Conservation (phyloP, 176 grass and related monocot genomes). For the Oropetium thomaeum region DNA sequence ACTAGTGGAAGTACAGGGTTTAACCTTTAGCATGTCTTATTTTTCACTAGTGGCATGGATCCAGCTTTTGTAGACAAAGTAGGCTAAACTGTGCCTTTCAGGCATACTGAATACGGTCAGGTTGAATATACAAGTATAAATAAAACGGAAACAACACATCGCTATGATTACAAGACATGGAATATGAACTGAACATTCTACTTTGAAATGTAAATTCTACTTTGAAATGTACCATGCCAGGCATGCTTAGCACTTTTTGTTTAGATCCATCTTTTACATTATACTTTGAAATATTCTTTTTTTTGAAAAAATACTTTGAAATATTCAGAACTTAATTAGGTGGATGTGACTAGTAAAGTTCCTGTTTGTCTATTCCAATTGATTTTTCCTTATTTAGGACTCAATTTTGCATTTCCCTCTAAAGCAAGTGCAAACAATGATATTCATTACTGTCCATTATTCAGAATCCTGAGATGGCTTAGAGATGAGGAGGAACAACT, state of each 20-base stretch:
- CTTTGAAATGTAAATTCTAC: no score
- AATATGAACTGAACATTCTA: no score
- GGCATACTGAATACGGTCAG: not conserved
- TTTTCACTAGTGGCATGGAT: not conserved
- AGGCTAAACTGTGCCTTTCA: not conserved
- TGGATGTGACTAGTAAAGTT: not conserved
- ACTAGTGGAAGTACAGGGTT: not conserved
- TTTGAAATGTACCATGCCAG: not conserved
- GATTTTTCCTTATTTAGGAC: not conserved
- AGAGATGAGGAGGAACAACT: constrained; percentile 71
- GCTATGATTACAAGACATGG: not conserved
- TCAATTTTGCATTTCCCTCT: not conserved
- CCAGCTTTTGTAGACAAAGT: not conserved
- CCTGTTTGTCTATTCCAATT: not conserved
- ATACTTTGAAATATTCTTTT: not conserved
- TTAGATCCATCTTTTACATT: not conserved
- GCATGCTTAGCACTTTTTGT: not conserved
- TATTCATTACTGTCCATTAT: constrained; percentile 15
- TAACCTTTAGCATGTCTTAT: not conserved
- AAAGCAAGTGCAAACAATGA: not conserved
- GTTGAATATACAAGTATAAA: not conserved
- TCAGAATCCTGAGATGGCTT: constrained; percentile 94
- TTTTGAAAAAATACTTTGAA: not conserved
- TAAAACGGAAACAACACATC: not conserved
- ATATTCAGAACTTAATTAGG: not conserved